A percentile compares a stretch with the other conserved stretches of the same genome.
phyloP scores from a whole-genome alignment of 371 early-diverging fungal genomes.

The Ordospora pajunii region DNA sequence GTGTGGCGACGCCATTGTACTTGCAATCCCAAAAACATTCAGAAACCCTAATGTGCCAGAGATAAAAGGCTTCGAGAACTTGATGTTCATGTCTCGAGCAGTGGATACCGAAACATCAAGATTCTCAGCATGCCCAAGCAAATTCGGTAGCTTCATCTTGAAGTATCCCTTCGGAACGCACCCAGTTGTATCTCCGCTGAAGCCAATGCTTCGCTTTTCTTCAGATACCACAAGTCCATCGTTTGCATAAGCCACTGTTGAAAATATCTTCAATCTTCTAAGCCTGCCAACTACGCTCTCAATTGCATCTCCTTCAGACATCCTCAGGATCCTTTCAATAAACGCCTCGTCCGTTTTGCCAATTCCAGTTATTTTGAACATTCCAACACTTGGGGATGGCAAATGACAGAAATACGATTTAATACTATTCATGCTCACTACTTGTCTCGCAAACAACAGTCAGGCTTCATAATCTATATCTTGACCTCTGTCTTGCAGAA shows the following conservation, averaged over 20 bases:
- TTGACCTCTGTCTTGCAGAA: constrained; percentile 10
- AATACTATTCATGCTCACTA: neutral
- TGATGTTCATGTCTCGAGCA: neutral
- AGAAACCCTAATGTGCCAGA: neutral
- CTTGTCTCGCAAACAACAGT: neutral
- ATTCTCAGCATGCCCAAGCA: constrained; percentile 23
- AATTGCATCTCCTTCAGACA: neutral
- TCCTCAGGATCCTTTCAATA: neutral
- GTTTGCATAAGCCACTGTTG: neutral
- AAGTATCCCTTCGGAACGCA: neutral
- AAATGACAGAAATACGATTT: neutral
- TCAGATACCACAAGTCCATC: neutral
- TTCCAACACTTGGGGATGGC: neutral
- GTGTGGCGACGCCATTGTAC: neutral
- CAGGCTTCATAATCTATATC: neutral
- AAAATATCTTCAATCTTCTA: constrained; percentile 6
- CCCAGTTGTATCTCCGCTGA: constrained; percentile 17
- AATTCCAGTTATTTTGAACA: constrained; percentile 8
- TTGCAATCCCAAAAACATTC: neutral
- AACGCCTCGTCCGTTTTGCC: constrained; percentile 7
- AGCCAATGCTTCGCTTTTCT: constrained; percentile 4
- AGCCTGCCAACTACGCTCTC: neutral
- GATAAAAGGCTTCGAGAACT: constrained; percentile 23
- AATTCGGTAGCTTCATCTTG: constrained; percentile 25
- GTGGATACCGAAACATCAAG: constrained; percentile 2